Conservation (phyloP, 2,329 filamentous ascomycete genomes). For the Penicillium sp. region DNA sequence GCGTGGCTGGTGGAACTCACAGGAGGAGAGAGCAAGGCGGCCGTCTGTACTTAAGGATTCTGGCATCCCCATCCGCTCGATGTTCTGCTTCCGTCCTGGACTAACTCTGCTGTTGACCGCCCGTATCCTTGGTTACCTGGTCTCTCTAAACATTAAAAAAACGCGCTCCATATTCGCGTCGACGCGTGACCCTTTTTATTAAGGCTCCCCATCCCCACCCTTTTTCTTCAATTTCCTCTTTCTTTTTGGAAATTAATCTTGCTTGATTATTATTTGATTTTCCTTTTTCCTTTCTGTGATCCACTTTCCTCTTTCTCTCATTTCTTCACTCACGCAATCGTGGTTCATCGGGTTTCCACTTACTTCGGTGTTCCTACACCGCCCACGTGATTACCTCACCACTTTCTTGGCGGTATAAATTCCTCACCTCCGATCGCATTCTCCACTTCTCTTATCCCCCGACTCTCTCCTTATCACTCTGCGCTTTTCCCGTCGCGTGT, state of each 20-base stretch:
- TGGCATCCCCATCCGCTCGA: constrained; percentile 23
- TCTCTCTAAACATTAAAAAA: not conserved
- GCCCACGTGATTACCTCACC: constrained; percentile 38
- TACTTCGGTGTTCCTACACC: constrained; percentile 13
- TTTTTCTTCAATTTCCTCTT: not conserved
- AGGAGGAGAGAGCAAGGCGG: constrained; percentile 12
- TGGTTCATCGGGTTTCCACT: not conserved
- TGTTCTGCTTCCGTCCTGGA: constrained; percentile 25
- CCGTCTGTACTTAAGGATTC: constrained; percentile 30
- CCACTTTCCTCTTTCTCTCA: not conserved
- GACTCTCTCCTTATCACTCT: constrained; percentile 21
- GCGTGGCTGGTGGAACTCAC: constrained; percentile 23
- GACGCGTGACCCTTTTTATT: constrained; percentile 9
- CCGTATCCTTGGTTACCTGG: constrained; percentile 20
- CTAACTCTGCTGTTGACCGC: constrained; percentile 19
- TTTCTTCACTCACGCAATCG: not conserved
- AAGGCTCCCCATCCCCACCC: not conserved
- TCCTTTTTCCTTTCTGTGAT: not conserved
- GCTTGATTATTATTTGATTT: not conserved
- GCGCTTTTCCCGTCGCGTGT: constrained; percentile 21
- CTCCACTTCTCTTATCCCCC: constrained; percentile 35
- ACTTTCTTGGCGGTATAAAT: constrained; percentile 48
- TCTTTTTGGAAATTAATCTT: not conserved
- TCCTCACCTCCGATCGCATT: constrained; percentile 39
- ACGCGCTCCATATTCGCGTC: not conserved